A percentile compares a stretch with the other conserved stretches of the same genome.
phyloP scores from a whole-genome alignment of 768 basidiomycete genomes.

The Boletus bicolor region DNA sequence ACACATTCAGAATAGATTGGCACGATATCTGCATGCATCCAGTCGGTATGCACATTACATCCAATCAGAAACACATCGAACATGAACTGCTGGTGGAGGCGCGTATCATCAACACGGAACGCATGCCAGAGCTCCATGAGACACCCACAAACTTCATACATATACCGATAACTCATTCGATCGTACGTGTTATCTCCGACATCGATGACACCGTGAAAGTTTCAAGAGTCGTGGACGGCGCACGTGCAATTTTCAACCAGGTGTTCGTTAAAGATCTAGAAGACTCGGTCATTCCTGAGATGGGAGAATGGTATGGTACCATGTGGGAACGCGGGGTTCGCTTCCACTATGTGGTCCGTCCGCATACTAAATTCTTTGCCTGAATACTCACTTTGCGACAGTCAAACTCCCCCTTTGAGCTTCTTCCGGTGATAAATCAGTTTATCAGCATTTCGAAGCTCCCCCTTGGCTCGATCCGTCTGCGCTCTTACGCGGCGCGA shows the following conservation, averaged over 20 bases:
- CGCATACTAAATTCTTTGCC: neutral
- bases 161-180: conserved; percentile 56
- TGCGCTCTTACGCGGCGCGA: conserved; percentile 83
- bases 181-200: conserved; percentile 83
- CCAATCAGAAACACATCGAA: conserved; percentile 41
- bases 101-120: conserved; percentile 39
- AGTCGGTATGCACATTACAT: conserved; percentile 51
- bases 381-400: conserved; percentile 28
- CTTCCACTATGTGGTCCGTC: conserved; percentile 86
- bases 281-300: conserved; percentile 77
- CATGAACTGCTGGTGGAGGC: conserved; percentile 56
- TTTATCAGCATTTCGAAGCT: conserved; percentile 71
- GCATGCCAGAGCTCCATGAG: conserved; percentile 40
- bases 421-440: conserved; percentile 72
- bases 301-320: conserved; percentile 72
- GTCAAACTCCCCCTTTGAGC: conserved; percentile 88
- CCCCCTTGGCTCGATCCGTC: conserved; percentile 71
- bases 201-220: conserved; percentile 82
- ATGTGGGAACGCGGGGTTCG: conserved; percentile 71
- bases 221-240: conserved; percentile 75
- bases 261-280: conserved; percentile 85
- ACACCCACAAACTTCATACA: conserved; percentile 27
- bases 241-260: conserved; percentile 81
- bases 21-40: conserved; percentile 64
- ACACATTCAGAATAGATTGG: conserved; percentile 63